Conservation (phyloP, 805 yeast genomes). For the Danielia oregonensis region DNA sequence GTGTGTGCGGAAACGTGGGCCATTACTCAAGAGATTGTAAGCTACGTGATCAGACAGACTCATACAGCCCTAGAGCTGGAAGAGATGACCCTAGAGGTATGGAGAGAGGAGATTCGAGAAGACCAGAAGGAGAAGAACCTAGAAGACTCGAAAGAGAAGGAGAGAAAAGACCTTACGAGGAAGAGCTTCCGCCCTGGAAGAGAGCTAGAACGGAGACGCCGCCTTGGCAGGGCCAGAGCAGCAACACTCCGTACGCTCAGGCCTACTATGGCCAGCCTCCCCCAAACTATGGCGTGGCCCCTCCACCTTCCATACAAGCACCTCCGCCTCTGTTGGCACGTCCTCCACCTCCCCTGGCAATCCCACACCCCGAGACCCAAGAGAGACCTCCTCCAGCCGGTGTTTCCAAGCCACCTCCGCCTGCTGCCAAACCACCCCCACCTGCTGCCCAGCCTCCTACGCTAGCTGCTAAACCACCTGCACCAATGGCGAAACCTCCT, state of each 20-base stretch:
- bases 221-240: constrained; percentile 26
- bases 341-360: constrained; percentile 11
- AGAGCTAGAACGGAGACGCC: constrained; percentile 21
- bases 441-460: constrained; percentile 15
- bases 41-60: constrained; percentile 16
- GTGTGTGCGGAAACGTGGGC: constrained; percentile 76
- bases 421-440: constrained; percentile 9
- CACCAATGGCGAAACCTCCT: constrained; percentile 5
- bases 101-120: background rate
- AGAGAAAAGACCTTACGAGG: constrained; percentile 1
- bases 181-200: constrained; percentile 25
- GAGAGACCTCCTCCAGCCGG: constrained; percentile 6
- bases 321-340: background rate
- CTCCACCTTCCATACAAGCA: constrained; percentile 1
- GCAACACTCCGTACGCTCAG: too few species aligned
- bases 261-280: too few species aligned
- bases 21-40: constrained; percentile 89
- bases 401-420: background rate
- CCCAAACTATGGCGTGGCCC: constrained; percentile 4
- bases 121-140: background rate
- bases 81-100: background rate
- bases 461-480: constrained; percentile 15
- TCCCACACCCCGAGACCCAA: constrained; percentile 14
- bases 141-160: background rate
- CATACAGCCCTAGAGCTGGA: background rate